Percentiles rank a stretch among this genome's conserved stretches.
Evolutionary conservation across 2,329 filamentous ascomycete species (phyloP).

Genomic region (Aureobasidium sp.): DNA sequence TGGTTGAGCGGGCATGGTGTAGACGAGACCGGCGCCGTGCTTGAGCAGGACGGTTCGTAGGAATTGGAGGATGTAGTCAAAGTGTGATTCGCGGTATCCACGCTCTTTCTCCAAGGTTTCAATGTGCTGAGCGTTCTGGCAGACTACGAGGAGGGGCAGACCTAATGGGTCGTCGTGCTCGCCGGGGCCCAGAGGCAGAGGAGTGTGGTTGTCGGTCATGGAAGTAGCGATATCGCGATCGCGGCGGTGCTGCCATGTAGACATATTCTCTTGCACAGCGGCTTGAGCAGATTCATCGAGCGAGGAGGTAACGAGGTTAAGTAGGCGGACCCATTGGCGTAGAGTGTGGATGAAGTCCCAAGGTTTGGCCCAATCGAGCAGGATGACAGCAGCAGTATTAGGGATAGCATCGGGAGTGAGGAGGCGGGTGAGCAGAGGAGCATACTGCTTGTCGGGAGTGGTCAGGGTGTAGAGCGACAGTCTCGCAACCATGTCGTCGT

Average conservation of each 20-base stretch:
- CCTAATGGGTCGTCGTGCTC: constrained; percentile 91
- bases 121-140: constrained; percentile 90
- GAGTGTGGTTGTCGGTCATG: constrained; percentile 45
- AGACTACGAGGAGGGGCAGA: constrained; percentile 85
- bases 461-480: constrained; percentile 83
- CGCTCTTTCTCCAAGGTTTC: constrained; percentile 82
- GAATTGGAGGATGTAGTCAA: constrained; percentile 91
- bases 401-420: constrained; percentile 76
- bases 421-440: constrained; percentile 72
- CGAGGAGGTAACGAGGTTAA: constrained; percentile 66
- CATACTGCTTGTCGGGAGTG: constrained; percentile 75
- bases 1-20: constrained; percentile 51
- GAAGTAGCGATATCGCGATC: constrained; percentile 41
- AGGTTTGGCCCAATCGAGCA: constrained; percentile 93
- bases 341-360: constrained; percentile 88
- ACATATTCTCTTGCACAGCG: constrained; percentile 80
- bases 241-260: constrained; percentile 64
- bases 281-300: constrained; percentile 69
- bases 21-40: constrained; percentile 50
- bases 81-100: constrained; percentile 91
- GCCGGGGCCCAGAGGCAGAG: constrained; percentile 72
- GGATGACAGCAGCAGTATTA: constrained; percentile 65
- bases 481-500: constrained; percentile 86
- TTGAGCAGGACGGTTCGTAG: constrained; percentile 73
- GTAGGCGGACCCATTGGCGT: constrained; percentile 77